Evolutionary conservation across 768 basidiomycete species (phyloP), one percentile per base, ranked within the genome.

Genomic region (Antrodiella citrinella): DNA sequence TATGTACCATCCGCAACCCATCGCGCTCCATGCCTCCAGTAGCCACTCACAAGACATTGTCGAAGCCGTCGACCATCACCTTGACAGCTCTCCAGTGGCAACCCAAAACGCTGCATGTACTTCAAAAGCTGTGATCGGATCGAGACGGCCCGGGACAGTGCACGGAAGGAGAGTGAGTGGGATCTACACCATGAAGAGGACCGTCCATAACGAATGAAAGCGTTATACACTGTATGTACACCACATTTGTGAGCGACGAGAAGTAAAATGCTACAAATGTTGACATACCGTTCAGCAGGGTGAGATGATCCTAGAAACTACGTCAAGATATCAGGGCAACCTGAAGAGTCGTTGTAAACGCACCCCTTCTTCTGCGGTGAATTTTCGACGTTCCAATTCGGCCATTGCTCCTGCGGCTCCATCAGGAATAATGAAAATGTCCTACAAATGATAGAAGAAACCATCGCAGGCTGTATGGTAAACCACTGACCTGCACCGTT

Each of bases 281-380:
- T 26, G 12, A 50, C 66, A 19, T 60, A 88, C 94, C 94, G 65
- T 98, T 99, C 24, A 99, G 65, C 3, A 96, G 69, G 3, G 96
- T 97, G 19, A 98, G 71, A 64, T 99, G 96, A 62, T 99, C 96
- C 92, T 95, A 57, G 3, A 51, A n/a, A n/a, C n/a, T n/a, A n/a
- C n/a, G n/a, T n/a, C n/a, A n/a, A n/a, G n/a, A n/a, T n/a, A n/a
- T n/a, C n/a, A n/a, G n/a, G n/a, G n/a, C n/a, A n/a, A n/a, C n/a
- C n/a, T n/a, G n/a, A n/a, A n/a, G n/a, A n/a, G n/a, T n/a, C n/a
- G n/a, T n/a, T n/a, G n/a, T 5, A 18, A 18, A 49, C 78, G 60
- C 53, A 92, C 92, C 60, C 96, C 96, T 78, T 99, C 96, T 67
- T 98, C 94, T 0, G 94, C 92, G 0, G 92, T 98, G 59, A 98